phyloP scores from a whole-genome alignment of 2,329 filamentous ascomycete species.

The Hypoxylon sp. region DNA sequence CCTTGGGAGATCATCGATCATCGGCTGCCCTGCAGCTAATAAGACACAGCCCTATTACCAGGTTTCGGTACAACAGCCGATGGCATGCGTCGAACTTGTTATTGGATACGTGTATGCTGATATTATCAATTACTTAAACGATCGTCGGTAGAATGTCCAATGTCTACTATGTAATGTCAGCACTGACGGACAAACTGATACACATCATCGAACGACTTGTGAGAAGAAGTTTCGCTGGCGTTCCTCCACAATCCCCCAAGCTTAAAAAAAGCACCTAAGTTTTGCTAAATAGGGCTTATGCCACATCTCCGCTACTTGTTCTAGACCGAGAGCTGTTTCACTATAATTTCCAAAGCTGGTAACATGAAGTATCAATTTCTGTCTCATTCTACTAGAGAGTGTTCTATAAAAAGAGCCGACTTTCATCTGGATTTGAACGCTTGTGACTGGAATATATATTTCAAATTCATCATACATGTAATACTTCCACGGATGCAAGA shows the following conservation, averaged over 20 bases:
- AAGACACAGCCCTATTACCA: constrained; percentile 30
- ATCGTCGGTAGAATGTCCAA: background rate
- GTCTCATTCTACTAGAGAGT: background rate
- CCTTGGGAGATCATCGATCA: constrained; percentile 37
- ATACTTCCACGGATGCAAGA: background rate
- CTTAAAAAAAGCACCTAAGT: constrained; percentile 19
- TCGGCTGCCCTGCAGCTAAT: constrained; percentile 26
- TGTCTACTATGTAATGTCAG: too few species aligned
- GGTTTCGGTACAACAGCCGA: constrained; percentile 17
- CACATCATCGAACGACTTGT: constrained; percentile 6
- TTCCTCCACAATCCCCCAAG: constrained; percentile 11
- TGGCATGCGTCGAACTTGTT: constrained; percentile 6
- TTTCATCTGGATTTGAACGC: background rate
- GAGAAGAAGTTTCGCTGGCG: constrained; percentile 3
- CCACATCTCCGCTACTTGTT: background rate
- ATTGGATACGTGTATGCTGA: background rate
- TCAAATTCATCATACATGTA: background rate
- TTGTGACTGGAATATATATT: background rate
- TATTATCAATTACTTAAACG: constrained; percentile 1
- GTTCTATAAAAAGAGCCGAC: constrained; percentile 1
- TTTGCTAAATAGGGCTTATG: constrained; percentile 18
- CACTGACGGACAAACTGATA: background rate
- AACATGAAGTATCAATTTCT: background rate
- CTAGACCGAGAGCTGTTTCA: constrained; percentile 25
- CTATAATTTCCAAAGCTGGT: constrained; percentile 4